phyloP scores from a whole-genome alignment of 805 yeast species.

The Yarrowia hollandica region DNA sequence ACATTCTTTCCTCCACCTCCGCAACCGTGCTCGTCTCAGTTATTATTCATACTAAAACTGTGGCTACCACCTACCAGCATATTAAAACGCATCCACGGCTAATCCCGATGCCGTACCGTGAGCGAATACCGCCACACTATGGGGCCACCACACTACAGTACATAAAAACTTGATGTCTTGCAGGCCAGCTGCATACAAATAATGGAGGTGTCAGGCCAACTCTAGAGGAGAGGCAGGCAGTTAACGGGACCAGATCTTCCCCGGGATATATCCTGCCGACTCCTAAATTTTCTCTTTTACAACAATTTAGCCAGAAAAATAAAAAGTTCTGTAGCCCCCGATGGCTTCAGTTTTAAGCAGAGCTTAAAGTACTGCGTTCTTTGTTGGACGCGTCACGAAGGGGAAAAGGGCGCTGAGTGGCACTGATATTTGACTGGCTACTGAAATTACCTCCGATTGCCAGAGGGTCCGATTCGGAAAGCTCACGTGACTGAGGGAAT shows the following conservation, averaged over 20 bases:
- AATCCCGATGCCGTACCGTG: not conserved
- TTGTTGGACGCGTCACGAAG: not conserved
- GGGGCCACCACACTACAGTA: slow-evolving; percentile 3
- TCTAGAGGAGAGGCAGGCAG: not conserved
- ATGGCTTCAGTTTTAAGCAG: not conserved
- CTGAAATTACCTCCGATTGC: not conserved
- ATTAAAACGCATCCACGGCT: not conserved
- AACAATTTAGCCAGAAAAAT: too few relatives aligned
- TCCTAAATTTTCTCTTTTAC: too few relatives aligned
- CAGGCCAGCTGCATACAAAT: not conserved
- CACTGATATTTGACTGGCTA: not conserved
- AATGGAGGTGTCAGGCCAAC: not conserved
- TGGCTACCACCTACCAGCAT: not conserved
- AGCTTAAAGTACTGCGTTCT: not conserved
- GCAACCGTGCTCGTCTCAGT: too few relatives aligned
- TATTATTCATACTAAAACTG: not conserved
- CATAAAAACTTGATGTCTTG: not conserved
- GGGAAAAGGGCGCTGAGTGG: not conserved
- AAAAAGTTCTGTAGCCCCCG: too few relatives aligned
- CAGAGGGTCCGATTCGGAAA: not conserved
- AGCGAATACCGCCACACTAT: slow-evolving; percentile 21
- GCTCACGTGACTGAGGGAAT: not conserved
- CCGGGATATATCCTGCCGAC: too few relatives aligned
- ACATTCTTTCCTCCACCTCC: not conserved
- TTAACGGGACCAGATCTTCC: not conserved